Percentiles rank a stretch among this genome's conserved stretches.
These are phyloP conservation scores for Podospora pseudocomata DNA, from an alignment of 495 filamentous ascomycete genomes.

Conservation along the genomic window DNA sequence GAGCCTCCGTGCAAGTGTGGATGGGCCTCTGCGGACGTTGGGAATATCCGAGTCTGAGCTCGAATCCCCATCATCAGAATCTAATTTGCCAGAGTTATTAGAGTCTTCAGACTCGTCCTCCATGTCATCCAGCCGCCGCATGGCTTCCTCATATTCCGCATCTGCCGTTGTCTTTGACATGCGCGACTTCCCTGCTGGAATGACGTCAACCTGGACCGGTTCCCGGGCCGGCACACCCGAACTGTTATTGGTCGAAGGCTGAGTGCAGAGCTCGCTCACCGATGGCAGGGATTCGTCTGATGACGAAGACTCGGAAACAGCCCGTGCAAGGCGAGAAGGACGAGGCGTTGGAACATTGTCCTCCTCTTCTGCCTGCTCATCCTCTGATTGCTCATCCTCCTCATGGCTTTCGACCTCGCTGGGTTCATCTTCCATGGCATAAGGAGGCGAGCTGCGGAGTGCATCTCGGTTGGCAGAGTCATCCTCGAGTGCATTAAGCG, in stretches of 20 bases:
- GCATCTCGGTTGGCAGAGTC: background rate
- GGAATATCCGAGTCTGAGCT: background rate
- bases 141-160: conserved; percentile 35
- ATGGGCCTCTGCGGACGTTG: background rate
- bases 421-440: background rate
- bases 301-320: conserved; percentile 14
- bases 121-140: conserved; percentile 33
- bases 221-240: conserved; percentile 10
- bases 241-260: conserved; percentile 24
- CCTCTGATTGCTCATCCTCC: background rate
- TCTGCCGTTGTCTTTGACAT: background rate
- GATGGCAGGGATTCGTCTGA: conserved; percentile 36
- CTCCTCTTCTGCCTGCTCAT: background rate
- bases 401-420: background rate
- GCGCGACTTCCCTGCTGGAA: conserved; percentile 20
- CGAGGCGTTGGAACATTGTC: background rate
- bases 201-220: conserved; percentile 18
- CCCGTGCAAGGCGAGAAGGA: background rate
- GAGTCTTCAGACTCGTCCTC: conserved; percentile 18
- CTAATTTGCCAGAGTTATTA: background rate
- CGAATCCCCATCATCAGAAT: background rate
- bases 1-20: conserved; percentile 15
- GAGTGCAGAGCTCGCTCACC: conserved; percentile 36
- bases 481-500: conserved; percentile 17
- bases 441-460: background rate